Evolutionary conservation across 192 early-diverging fungal genomes (phyloP).

Genomic region (Cetraspora pellucida): DNA sequence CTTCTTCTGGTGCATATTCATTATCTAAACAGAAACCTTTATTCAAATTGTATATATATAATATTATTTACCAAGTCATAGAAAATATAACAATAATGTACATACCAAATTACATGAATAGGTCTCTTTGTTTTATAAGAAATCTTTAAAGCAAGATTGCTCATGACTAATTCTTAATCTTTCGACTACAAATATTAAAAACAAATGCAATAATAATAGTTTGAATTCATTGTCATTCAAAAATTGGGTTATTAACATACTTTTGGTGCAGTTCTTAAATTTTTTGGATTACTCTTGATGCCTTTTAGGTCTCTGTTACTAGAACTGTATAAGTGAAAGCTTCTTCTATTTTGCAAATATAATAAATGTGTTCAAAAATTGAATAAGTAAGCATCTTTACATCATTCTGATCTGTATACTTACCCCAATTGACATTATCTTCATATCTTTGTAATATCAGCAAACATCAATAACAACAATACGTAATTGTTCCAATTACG

Average conservation of each 20-base stretch:
- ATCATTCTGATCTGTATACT: not conserved
- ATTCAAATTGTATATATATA: not conserved
- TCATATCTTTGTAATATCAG: conserved; percentile 17
- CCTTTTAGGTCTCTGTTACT: conserved; percentile 23
- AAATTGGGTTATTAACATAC: not conserved
- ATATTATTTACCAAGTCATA: not conserved
- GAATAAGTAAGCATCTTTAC: not conserved
- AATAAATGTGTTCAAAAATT: not conserved
- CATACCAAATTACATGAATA: not conserved
- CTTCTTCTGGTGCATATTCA: conserved; percentile 9
- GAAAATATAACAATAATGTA: not conserved
- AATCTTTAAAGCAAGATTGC: conserved; percentile 7
- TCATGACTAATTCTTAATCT: not conserved
- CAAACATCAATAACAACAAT: not conserved
- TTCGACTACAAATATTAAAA: conserved; percentile 2
- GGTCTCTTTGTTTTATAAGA: conserved; percentile 23
- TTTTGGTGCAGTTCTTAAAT: conserved; percentile 7
- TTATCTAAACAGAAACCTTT: conserved; percentile 2
- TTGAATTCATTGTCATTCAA: not conserved
- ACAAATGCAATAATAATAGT: not conserved
- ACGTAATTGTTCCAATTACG: not conserved
- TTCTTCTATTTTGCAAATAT: not conserved
- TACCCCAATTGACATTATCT: conserved; percentile 33
- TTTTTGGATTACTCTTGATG: conserved; percentile 1
- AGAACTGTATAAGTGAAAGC: conserved; percentile 28